A percentile compares a stretch with the other conserved stretches of the same genome.
These are phyloP conservation scores for Phanerodontia chrysosporium DNA, from an alignment of 768 basidiomycete genomes.

Conservation along the genomic window DNA sequence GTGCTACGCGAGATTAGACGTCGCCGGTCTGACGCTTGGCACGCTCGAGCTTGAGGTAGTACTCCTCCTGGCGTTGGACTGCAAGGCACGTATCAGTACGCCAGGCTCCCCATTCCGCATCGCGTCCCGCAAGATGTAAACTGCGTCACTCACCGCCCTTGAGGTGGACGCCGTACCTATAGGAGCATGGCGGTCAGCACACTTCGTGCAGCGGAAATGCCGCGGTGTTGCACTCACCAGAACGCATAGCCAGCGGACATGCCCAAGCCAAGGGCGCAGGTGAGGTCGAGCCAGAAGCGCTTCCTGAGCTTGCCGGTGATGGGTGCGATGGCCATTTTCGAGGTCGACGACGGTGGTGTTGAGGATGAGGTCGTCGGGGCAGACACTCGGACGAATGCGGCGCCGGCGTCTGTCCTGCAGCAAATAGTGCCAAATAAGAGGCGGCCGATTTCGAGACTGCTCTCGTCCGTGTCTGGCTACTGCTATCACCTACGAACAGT, in stretches of 20 bases:
- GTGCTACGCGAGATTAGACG: neutral
- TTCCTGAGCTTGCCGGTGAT: conserved; percentile 94
- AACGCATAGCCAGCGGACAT: conserved; percentile 69
- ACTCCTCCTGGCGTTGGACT: conserved; percentile 84
- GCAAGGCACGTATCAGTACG: conserved; percentile 17
- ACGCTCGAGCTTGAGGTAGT: conserved; percentile 81
- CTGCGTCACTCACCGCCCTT: conserved; percentile 55
- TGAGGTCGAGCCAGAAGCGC: conserved; percentile 82
- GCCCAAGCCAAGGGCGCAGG: conserved; percentile 73
- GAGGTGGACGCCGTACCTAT: conserved; percentile 77
- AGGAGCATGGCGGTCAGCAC: neutral
- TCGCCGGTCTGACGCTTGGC: conserved; percentile 32
- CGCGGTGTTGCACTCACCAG: conserved; percentile 55
- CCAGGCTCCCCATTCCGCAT: neutral
- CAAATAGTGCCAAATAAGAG: conserved; percentile 2
- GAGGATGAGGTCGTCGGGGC: conserved; percentile 3
- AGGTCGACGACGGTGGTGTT: neutral
- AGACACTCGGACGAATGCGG: conserved; percentile 3
- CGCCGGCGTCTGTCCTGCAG: neutral
- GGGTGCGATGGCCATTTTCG: conserved; percentile 55
- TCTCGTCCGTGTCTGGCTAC: neutral
- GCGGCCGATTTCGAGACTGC: conserved; percentile 3
- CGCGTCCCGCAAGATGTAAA: neutral
- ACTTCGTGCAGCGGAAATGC: conserved; percentile 24
- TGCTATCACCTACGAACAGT: too few relatives aligned